Evolutionary conservation across 2,329 filamentous ascomycete genomes (phyloP).

Genomic region (Pseudonectria foliicola): DNA sequence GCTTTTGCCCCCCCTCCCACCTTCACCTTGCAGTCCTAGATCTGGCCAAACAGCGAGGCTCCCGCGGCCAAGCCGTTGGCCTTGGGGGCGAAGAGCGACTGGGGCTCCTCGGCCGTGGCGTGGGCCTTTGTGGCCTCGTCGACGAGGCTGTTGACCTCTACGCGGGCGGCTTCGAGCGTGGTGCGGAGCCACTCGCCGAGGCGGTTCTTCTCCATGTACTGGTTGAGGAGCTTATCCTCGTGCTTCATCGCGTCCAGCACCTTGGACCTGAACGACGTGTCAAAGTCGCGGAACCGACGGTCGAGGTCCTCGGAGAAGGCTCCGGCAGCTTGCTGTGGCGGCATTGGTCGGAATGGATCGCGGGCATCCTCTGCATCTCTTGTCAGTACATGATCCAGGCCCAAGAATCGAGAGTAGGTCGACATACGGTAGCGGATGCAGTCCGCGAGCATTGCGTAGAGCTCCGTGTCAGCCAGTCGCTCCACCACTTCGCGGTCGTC

Average conservation of each 20-base stretch:
- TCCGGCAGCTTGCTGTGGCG: conserved; percentile 48
- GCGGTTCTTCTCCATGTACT: conserved; percentile 59
- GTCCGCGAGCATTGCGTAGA: conserved; percentile 60
- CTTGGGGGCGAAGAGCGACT: background rate
- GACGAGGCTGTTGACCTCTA: conserved; percentile 24
- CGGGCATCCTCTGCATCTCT: conserved; percentile 32
- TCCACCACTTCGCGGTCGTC: conserved; percentile 61
- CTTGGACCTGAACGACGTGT: conserved; percentile 57
- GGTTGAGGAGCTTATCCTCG: conserved; percentile 61
- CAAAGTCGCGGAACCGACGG: conserved; percentile 51
- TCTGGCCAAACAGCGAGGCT: background rate
- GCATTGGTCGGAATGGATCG: conserved; percentile 37
- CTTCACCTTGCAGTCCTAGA: background rate
- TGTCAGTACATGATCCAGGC: conserved; percentile 21
- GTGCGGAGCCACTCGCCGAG: conserved; percentile 60
- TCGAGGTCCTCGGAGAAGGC: conserved; percentile 57
- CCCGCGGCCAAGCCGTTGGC: background rate
- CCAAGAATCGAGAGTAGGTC: background rate
- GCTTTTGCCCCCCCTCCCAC: background rate
- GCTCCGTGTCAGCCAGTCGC: conserved; percentile 56
- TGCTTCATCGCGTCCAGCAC: conserved; percentile 64
- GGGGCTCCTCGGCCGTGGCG: conserved; percentile 2
- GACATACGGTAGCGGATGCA: conserved; percentile 59
- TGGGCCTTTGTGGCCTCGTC: conserved; percentile 23
- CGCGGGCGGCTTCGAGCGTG: conserved; percentile 31